phyloP scores from a whole-genome alignment of 768 basidiomycete species.

The Obba rivulosa region DNA sequence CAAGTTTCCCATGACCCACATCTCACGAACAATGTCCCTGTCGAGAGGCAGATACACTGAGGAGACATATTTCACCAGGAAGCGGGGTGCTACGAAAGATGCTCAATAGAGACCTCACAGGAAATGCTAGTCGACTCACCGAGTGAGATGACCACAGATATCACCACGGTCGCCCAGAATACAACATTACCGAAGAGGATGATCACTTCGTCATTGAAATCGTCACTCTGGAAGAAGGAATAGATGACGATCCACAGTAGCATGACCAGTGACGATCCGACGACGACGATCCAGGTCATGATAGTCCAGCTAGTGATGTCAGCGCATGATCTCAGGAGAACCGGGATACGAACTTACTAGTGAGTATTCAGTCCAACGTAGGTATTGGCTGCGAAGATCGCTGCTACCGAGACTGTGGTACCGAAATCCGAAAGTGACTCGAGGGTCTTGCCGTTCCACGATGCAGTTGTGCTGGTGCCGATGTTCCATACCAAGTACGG shows the following conservation, averaged over 20 bases:
- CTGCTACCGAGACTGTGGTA: constrained; percentile 83
- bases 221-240: constrained; percentile 68
- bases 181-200: constrained; percentile 73
- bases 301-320: constrained; percentile 58
- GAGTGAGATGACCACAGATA: constrained; percentile 67
- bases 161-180: constrained; percentile 78
- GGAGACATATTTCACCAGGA: constrained; percentile 67
- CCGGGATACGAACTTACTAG: constrained; percentile 57
- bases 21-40: constrained; percentile 88
- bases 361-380: constrained; percentile 87
- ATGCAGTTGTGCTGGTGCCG: constrained; percentile 42
- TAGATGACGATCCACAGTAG: constrained; percentile 85
- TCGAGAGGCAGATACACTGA: constrained; percentile 76
- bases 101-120: neutral
- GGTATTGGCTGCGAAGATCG: constrained; percentile 83
- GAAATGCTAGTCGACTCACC: constrained; percentile 38
- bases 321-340: constrained; percentile 5
- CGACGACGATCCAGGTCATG: constrained; percentile 77
- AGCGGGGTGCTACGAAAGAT: constrained; percentile 67
- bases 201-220: constrained; percentile 68
- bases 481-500: constrained; percentile 72
- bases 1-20: constrained; percentile 80
- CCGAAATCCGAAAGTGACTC: constrained; percentile 85
- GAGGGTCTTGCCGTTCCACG: constrained; percentile 77
- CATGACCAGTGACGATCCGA: constrained; percentile 80